phyloP scores from a whole-genome alignment of 805 yeast genomes.

The Pichia pseudocactophila region DNA sequence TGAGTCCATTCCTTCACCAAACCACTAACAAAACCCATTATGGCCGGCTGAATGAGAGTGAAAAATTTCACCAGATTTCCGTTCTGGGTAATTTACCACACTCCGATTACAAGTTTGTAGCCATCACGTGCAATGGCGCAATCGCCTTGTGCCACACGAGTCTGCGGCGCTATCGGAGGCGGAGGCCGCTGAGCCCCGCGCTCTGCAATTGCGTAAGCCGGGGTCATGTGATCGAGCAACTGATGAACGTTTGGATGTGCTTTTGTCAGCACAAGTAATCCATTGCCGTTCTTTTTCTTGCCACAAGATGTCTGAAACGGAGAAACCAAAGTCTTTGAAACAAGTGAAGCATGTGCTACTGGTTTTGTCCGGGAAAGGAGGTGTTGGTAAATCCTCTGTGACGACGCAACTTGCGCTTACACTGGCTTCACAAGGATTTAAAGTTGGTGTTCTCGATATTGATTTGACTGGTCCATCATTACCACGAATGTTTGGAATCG shows the following conservation, averaged over 20 bases:
- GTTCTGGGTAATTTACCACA: not conserved
- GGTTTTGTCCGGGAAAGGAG: conserved; percentile 90
- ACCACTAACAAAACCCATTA: no score
- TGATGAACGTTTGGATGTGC: no score
- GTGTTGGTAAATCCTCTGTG: conserved; percentile 94
- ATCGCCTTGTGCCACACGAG: not conserved
- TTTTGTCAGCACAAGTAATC: no score
- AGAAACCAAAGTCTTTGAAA: conserved; percentile 22
- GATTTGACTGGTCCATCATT: conserved; percentile 95
- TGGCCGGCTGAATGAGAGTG: no score
- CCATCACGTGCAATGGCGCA: not conserved
- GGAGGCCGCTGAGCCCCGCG: no score
- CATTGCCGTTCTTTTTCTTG: no score
- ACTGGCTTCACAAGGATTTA: conserved; percentile 56
- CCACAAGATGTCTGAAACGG: conserved; percentile 13
- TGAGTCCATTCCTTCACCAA: no score
- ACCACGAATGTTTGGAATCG: conserved; percentile 95
- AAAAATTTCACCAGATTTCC: not conserved
- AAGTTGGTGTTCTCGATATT: conserved; percentile 91
- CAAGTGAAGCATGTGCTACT: conserved; percentile 69
- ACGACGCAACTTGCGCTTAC: conserved; percentile 91
- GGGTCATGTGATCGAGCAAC: no score
- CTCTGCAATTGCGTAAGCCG: no score
- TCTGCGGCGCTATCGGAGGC: no score
- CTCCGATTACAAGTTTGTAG: not conserved